Conservation (phyloP, 2,329 filamentous ascomycete species). For the Fonsecaea multimorphosa region DNA sequence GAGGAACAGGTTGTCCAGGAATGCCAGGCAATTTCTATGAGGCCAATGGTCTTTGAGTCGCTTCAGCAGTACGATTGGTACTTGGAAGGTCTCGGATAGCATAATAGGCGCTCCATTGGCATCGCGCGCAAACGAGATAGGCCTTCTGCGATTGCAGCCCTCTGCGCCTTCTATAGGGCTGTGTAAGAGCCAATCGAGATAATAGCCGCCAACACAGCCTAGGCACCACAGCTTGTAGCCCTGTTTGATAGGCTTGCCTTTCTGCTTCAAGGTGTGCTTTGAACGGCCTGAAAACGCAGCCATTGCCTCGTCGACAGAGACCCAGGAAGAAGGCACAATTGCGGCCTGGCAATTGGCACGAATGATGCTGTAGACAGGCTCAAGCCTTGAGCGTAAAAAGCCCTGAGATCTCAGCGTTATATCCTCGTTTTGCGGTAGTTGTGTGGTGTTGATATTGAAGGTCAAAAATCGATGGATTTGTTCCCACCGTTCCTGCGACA, state of each 20-base stretch:
- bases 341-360: background rate
- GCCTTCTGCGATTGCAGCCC: background rate
- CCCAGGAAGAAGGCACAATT: background rate
- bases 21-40: slow-evolving; percentile 1
- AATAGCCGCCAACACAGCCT: background rate
- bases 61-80: background rate
- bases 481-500: slow-evolving; percentile 5
- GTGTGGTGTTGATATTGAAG: slow-evolving; percentile 1
- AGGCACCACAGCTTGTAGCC: slow-evolving; percentile 4
- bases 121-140: background rate
- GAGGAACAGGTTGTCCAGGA: slow-evolving; percentile 12
- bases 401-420: too few species aligned
- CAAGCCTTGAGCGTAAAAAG: background rate
- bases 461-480: slow-evolving; percentile 17
- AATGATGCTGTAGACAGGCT: background rate
- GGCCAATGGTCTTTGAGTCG: background rate
- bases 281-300: background rate
- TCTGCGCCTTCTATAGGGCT: background rate
- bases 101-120: background rate
- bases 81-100: slow-evolving; percentile 7
- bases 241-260: background rate
- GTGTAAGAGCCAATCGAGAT: background rate
- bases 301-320: slow-evolving; percentile 7
- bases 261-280: background rate
- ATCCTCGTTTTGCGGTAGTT: background rate